Base-by-base conservation (phyloP, 441 rosid genomes). In the Adansonia madagascariensis region DNA sequence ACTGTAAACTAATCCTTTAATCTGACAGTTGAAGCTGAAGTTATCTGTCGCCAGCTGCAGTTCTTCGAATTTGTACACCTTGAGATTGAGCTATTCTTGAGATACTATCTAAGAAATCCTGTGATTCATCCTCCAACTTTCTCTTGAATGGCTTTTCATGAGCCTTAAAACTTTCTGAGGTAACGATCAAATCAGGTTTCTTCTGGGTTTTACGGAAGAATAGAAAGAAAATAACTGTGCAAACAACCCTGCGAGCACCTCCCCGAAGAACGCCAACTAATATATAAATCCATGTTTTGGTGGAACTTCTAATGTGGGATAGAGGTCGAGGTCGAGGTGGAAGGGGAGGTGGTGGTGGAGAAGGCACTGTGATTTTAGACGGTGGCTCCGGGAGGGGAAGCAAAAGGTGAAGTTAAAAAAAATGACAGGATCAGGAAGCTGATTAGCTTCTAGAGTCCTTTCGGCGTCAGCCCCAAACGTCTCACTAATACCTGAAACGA, bases 371-470 rank as follows among this genome's bases (percentile, higher is more conserved):
- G 84, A 75, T 71, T 50, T 35, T 15, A 79, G 77, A 39, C 3
- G 92, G 95, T 46, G 77, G 89, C 14, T 78, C 85, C 76, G 74
- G 68, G 53, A 91, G 73, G 12, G 98, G 94, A 81, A 91, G 55
- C 52, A 94, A 65, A n/a, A 94, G 75, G 2, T 5, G 96, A 89
- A 12, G 97, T 92, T 87, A 74, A 95, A 85, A 85, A 88, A 80
- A 1, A 3, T 78, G 22, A 79, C 22, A 2, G 80, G 55, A 61
- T 79, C 81, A 17, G 82, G 22, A 41, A 91, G 79, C 8, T 74
- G 71, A n/a, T 91, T 92, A 55, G 98, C 97, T 80, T 83, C 85
- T 41, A 89, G 85, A 60, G 80, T 91, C 76, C 56, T 81, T 0
- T 8, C 83, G 0, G 77, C 60, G 15, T 79, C 85, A 0, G 69